Base-by-base conservation (phyloP, 768 basidiomycete genomes). In the Butyriboletus loyo region DNA sequence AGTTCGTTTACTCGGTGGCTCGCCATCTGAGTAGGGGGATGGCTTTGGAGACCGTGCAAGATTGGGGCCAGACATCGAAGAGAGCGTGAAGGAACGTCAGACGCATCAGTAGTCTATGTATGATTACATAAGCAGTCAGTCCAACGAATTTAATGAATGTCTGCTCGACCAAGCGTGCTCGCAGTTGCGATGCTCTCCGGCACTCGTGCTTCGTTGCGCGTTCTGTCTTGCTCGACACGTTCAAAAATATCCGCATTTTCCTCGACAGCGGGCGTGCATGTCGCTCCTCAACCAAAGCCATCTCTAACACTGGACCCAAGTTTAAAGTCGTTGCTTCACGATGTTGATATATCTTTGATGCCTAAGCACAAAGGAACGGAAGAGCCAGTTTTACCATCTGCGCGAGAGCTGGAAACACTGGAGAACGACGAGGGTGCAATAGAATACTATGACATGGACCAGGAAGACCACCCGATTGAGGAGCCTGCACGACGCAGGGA, bases 221-320 rank as follows among this genome's bases (percentile, higher is more conserved):
- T 53, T n/a, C 37, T 68, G 27, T 60, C 62, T 11, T 55, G 54
- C 27, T 49, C 62, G 39, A 51, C 58, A 41, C 68, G 67, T 30
- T 64, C 57, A 46, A 62, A 44, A 19, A 50, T 57, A 30, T 53
- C 55, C 7, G 34, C 53, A 1, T 69, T 73, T 50, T 70, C 70
- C 17, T 72, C 77, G 8, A 69, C 69, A 35, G 55, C 71, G 9
- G 52, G 54, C 36, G 44, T 54, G 11, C 54, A 64, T 28, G 67
- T 65, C n/a, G 53, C 41, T 7, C 24, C 66, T 36, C 76, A 78
- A 40, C 78, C 82, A n/a, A 87, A 85, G 58, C 75, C 81, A 5
- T 73, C 82, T 30, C 61, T 89, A 9, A 69, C 83, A 39, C 72
- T 92, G 34, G 89, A 92, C 64, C 80, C 89, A 9, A 80, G 80